These are phyloP conservation scores for Allodekkera sacchari DNA, from an alignment of 805 yeast species.

Conservation along the genomic window DNA sequence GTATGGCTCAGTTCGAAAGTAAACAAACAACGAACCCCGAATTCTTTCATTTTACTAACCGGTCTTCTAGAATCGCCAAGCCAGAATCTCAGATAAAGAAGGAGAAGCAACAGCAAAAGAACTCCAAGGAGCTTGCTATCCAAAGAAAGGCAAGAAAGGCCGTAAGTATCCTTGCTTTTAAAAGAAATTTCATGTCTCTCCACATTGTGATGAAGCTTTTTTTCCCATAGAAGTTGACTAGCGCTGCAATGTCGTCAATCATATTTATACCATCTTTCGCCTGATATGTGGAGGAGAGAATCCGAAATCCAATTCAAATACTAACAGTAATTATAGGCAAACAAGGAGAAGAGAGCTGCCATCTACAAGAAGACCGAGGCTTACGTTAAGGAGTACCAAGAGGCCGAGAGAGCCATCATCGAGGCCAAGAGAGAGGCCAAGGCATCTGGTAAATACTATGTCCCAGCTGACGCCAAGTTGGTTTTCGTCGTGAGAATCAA, in stretches of 20 bases:
- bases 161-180: slow-evolving; percentile 65
- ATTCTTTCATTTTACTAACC: slow-evolving; percentile 9
- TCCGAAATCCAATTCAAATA: slow-evolving; percentile 5
- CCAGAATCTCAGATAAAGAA: slow-evolving; percentile 87
- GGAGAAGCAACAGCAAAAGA: slow-evolving; percentile 70
- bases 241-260: slow-evolving; percentile 62
- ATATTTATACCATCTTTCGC: slow-evolving; percentile 86
- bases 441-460: slow-evolving; percentile 90
- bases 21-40: slow-evolving; percentile 3
- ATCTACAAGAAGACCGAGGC: slow-evolving; percentile 88
- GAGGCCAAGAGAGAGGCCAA: slow-evolving; percentile 89
- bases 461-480: slow-evolving; percentile 89
- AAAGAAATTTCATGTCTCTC: slow-evolving; percentile 1
- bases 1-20: slow-evolving; percentile 21
- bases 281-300: slow-evolving; percentile 8
- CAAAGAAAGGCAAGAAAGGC: slow-evolving; percentile 70
- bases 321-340: slow-evolving; percentile 29
- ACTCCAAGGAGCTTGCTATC: slow-evolving; percentile 70
- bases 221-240: slow-evolving; percentile 42
- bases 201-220: slow-evolving; percentile 40
- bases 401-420: slow-evolving; percentile 81
- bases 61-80: slow-evolving; percentile 33
- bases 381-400: slow-evolving; percentile 90
- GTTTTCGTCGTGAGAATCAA: slow-evolving; percentile 96
- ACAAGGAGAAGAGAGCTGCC: slow-evolving; percentile 39